Evolutionary conservation across 257 asterid genomes (phyloP).

Genomic region (Solanum pennellii): DNA sequence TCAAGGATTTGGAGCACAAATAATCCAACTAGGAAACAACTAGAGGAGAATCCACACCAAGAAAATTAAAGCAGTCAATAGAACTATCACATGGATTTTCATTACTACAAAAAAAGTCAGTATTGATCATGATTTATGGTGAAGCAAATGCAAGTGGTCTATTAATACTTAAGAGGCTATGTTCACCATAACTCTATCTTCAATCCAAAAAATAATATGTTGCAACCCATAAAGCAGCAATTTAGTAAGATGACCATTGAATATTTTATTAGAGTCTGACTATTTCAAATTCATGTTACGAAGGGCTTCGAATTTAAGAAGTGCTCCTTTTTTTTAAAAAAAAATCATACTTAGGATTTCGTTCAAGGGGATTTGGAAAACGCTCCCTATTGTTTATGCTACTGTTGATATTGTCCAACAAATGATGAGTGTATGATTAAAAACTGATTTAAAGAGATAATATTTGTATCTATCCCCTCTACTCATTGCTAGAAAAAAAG

Average conservation of each 20-base stretch:
- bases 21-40: background rate
- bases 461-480: background rate
- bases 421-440: background rate
- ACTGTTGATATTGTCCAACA: background rate
- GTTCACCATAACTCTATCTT: background rate
- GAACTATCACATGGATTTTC: background rate
- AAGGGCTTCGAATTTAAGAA: too few relatives aligned
- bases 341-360: too few relatives aligned
- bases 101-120: background rate
- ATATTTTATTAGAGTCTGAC: too few relatives aligned
- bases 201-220: background rate
- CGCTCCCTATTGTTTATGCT: background rate
- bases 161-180: background rate
- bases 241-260: background rate
- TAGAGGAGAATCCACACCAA: background rate
- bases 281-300: too few relatives aligned
- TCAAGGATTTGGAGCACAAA: background rate
- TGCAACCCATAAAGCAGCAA: background rate
- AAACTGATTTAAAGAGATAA: background rate
- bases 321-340: fast-evolving
- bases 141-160: background rate
- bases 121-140: background rate
- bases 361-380: too few relatives aligned
- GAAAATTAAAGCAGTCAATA: background rate
- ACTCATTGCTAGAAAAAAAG: background rate